Conservation (phyloP, 202 grass and related monocot genomes). For the Digitaria exilis region DNA sequence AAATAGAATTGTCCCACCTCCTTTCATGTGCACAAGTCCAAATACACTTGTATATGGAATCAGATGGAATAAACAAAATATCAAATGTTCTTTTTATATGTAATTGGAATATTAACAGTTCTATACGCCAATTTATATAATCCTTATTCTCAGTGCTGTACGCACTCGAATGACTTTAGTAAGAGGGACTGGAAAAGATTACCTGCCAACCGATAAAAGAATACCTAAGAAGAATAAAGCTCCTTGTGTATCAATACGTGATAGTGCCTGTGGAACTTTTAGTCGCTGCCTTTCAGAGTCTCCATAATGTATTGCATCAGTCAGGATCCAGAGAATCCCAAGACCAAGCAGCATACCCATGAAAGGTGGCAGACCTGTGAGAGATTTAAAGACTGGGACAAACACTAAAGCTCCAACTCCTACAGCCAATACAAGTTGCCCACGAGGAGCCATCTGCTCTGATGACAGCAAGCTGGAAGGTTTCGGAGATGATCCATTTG, state of each 20-base stretch:
- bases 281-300: slow-evolving; percentile 80
- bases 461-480: slow-evolving; percentile 68
- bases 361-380: slow-evolving; percentile 88
- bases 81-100: neutral
- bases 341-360: slow-evolving; percentile 93
- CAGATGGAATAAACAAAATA: neutral
- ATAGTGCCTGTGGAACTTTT: slow-evolving; percentile 93
- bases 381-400: slow-evolving; percentile 85
- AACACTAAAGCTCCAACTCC: slow-evolving; percentile 80
- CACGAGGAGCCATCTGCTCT: slow-evolving; percentile 93
- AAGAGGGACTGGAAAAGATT: neutral
- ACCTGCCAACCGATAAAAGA: slow-evolving; percentile 86
- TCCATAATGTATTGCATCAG: slow-evolving; percentile 92
- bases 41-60: too few species aligned
- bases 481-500: slow-evolving; percentile 66
- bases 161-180: neutral
- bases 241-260: slow-evolving; percentile 93
- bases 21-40: too few species aligned
- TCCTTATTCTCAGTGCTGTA: neutral
- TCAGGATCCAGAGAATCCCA: slow-evolving; percentile 88
- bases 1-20: too few species aligned
- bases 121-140: neutral
- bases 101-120: neutral
- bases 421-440: slow-evolving; percentile 84
- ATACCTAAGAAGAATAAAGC: slow-evolving; percentile 95